Evolutionary conservation across 2,329 filamentous ascomycete genomes (phyloP), one percentile per base, ranked within the genome.

Genomic region (Colletotrichum caudatum): DNA sequence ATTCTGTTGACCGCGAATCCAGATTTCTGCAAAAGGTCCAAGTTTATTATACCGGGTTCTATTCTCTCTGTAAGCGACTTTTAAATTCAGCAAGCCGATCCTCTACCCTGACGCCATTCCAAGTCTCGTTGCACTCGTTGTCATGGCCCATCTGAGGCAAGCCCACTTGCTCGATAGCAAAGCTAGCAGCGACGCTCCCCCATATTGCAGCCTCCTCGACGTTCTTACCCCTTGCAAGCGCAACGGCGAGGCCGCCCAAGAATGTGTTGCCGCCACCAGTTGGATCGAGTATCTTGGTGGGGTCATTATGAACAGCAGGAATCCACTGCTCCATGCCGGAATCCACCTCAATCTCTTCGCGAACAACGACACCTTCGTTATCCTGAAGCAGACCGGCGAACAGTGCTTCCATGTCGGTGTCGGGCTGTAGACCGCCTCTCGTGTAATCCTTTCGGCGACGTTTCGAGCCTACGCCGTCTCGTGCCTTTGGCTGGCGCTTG

Each of bases 241-340:
- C 90, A 16, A 91, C 84, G 0, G 85, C 83, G 58, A 90, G 75
- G n/a, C 88, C 87, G 29, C 87, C 87, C 33, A 98, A 84, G 76
- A 98, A 98, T 0, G 93, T 91, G 81, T 99, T 99, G 0, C 96
- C 96, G 26, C 94, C 96, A 12, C 96, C 96, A 0, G 96, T 98
- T 0, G 95, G 95, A 80, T 98, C 96, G n/a, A 96, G 83, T 1
- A 98, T 94, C 69, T 84, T 88, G 11, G 76, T 69, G 1, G 76
- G 53, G 48, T 82, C 79, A 6, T 79, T 81, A 77, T 95, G 93
- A 78, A 92, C 95, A 9, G 95, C 93, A 16, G 93, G 93, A 33
- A 97, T 82, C 93, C 94, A 97, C 71, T 86, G 83, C 76, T 91
- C 88, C 64, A 91, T 85, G 3, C 91, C 90, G 18, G 90, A 88